Base-by-base conservation (phyloP, 345 rosid species). In the Salix exigua region DNA sequence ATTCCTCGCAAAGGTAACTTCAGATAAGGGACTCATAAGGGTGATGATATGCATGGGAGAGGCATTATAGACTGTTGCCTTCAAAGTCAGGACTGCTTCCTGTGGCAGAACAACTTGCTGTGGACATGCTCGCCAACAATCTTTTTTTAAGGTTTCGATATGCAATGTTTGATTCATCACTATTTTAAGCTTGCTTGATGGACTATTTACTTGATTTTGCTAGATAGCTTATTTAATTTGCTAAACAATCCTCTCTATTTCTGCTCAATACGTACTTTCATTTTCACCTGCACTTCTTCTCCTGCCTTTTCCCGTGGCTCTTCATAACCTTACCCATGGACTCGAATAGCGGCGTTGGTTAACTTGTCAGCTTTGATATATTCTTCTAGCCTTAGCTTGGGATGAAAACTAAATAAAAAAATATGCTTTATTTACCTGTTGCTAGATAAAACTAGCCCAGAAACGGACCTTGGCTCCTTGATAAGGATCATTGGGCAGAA, bases 41-140 rank as follows among this genome's bases (percentile, higher is more conserved):
- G 64, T 96, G 83, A 55, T 96, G 85, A 86, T 81, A 85, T 93
- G 93, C 85, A 93, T 93, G 99, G 95, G 98, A 80, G 99, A 96
- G 82, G 99, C 99, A 35, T 68, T 93, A 60, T 89, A 97, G 75
- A 96, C 99, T 35, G 93, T 93, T 66, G 69, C 98, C 68, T 92
- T 88, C 75, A 96, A 96, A 73, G 98, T 96, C 53, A 92, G 94
- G 83, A 96, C 99, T 51, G 98, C 99, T 82, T 93, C 99, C 73
- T 96, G 98, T 79, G 98, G 95, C 71, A 98, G 97, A 80, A 96
- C 99, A 96, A 76, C 99, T 96, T 40, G 99, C 98, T 40, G 98
- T 96, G 0, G 99, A 96, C 81, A 73, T 96, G 94, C 95, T 93
- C 23, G 99, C 99, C 8, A 72, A 93, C 81, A 88, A 93, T 82